These are phyloP conservation scores for Aquilaria malaccensis DNA, from an alignment of 345 rosid species.

Conservation along the genomic window DNA sequence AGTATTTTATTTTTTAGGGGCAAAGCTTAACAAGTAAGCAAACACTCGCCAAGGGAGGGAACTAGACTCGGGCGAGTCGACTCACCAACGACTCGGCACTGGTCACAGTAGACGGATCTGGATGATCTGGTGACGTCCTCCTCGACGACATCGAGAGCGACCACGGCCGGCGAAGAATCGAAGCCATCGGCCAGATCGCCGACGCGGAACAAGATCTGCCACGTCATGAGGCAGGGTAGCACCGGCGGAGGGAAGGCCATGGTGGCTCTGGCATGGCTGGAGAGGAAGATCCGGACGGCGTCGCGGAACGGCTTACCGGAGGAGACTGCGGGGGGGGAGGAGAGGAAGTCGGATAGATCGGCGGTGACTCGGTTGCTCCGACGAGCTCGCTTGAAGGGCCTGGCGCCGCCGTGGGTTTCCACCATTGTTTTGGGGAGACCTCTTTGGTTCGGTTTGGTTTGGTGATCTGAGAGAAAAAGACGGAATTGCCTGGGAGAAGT, in stretches of 20 bases:
- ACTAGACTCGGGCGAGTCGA: conserved; percentile 11
- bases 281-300: conserved; percentile 33
- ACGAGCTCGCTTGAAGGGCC: conserved; percentile 45
- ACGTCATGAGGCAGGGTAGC: conserved; percentile 46
- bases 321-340: conserved; percentile 25
- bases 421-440: background rate
- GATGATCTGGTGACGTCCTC: conserved; percentile 63
- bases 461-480: background rate
- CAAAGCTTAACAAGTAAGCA: conserved; percentile 9
- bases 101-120: conserved; percentile 73
- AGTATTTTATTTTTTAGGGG: background rate
- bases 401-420: conserved; percentile 25
- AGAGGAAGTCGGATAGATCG: conserved; percentile 37
- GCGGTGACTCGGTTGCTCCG: conserved; percentile 44
- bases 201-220: conserved; percentile 48
- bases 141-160: conserved; percentile 51
- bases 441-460: background rate
- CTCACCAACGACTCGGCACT: conserved; percentile 86
- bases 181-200: conserved; percentile 35
- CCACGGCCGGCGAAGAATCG: conserved; percentile 30
- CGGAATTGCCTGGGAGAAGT: no score
- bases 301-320: conserved; percentile 40
- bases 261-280: conserved; percentile 36
- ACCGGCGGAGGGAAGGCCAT: conserved; percentile 32
- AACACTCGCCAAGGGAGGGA: background rate